Evolutionary conservation across 2,329 filamentous ascomycete genomes (phyloP), one percentile per base, ranked within the genome.

Genomic region (Trichoderma hamatum): DNA sequence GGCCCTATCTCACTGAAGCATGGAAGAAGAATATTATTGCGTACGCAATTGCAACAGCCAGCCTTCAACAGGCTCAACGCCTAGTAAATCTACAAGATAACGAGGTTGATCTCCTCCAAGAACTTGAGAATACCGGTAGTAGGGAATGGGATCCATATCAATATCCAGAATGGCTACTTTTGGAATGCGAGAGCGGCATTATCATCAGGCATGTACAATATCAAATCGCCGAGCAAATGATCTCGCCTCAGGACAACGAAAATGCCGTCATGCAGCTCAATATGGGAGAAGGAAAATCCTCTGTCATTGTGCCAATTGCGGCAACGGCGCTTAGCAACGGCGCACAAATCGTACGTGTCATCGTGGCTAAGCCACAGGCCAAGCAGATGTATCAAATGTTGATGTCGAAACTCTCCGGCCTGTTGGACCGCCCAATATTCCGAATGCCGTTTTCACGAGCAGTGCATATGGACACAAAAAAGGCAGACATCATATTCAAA

Each of bases 261-360:
- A 91, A 89, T 71, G 75, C 83, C 0, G 84, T 89, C 0, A 84
- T 91, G 80, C 88, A 91, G 72, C 76, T 92, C 2, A 91, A 91
- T 71, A 92, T 92, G 89, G 90, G 90, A 0, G 85, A 90, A 73
- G 90, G 90, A 0, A 92, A 92, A 71, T 88, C 88, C 0, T 90
- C 89, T 0, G 86, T 92, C 3, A 92, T 94, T 60, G 82, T 90
- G 0, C 90, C 90, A 0, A 88, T 91, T 46, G 84, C 90, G 0
- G 85, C 86, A 0, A 78, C 85, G 0, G 46, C 81, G 0, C 75
- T 91, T 0, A 86, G 87, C 0, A 80, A 91, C 58, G 79, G 80
- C 0, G 73, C 76, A 0, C 81, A 76, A 7, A 77, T 92, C 0
- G 84, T 86, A 0, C 80, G 89, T 3, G 83, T 91, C 0, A 76